A percentile compares a stretch with the other conserved stretches of the same genome.
phyloP scores from a whole-genome alignment of 2,329 filamentous ascomycete genomes.

The Byssothecium circinans region DNA sequence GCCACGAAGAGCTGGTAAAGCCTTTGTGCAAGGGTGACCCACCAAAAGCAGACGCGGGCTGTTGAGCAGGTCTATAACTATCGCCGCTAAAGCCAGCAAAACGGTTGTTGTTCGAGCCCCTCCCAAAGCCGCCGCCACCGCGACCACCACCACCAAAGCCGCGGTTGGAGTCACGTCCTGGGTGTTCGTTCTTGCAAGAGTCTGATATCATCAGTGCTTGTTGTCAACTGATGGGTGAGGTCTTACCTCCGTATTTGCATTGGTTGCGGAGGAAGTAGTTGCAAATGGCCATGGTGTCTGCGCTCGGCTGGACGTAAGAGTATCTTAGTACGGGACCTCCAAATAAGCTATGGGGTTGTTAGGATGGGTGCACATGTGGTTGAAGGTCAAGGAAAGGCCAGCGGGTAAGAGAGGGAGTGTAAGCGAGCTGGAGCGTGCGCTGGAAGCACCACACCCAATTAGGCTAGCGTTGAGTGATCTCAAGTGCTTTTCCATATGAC shows the following conservation, averaged over 20 bases:
- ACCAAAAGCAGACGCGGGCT: conserved; percentile 40
- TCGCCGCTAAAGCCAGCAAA: conserved; percentile 56
- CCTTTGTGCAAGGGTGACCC: conserved; percentile 34
- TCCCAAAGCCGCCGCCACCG: conserved; percentile 19
- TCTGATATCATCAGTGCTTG: conserved; percentile 39
- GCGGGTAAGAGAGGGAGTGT: too few relatives aligned
- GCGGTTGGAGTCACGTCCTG: conserved; percentile 40
- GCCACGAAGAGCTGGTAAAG: background rate
- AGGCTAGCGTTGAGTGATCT: too few relatives aligned
- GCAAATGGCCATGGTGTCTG: conserved; percentile 54
- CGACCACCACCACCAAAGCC: conserved; percentile 29
- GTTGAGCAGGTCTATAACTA: conserved; percentile 35
- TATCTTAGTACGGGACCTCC: background rate
- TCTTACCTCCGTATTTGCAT: conserved; percentile 66
- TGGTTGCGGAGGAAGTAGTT: conserved; percentile 65
- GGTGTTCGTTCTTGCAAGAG: conserved; percentile 63
- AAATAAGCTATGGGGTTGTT: conserved; percentile 14
- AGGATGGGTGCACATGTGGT: background rate
- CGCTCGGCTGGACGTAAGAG: background rate
- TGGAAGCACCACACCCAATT: too few relatives aligned
- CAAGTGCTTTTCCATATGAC: too few relatives aligned
- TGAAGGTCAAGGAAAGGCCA: background rate
- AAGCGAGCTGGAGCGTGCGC: too few relatives aligned
- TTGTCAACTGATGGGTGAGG: background rate
- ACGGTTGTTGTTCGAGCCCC: conserved; percentile 45